Evolutionary conservation across 2,329 filamentous ascomycete genomes (phyloP).

Genomic region (Onygenales sp.): DNA sequence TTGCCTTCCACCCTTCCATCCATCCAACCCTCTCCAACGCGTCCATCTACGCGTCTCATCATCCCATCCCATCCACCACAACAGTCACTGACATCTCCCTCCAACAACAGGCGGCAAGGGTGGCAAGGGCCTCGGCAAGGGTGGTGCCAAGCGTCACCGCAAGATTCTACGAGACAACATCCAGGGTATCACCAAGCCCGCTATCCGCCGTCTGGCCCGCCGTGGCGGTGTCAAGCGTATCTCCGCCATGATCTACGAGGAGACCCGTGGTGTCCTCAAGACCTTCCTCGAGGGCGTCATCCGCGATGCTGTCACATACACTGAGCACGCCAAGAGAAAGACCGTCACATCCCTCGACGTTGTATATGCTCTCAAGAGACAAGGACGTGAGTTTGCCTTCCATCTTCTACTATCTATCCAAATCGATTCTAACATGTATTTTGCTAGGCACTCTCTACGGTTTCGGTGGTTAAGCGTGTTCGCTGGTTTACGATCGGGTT

Average conservation of each 20-base stretch:
- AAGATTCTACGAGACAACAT: slow-evolving; percentile 99
- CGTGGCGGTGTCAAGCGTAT: slow-evolving; percentile 99
- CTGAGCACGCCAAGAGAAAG: slow-evolving; percentile 69
- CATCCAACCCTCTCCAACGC: neutral
- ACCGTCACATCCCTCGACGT: slow-evolving; percentile 49
- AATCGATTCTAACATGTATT: slow-evolving; percentile 6
- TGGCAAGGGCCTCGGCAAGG: slow-evolving; percentile 96
- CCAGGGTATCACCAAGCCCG: slow-evolving; percentile 97
- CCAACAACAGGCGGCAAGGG: slow-evolving; percentile 69
- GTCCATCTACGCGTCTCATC: slow-evolving; percentile 4
- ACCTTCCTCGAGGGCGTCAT: slow-evolving; percentile 77
- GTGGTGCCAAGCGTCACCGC: slow-evolving; percentile 95
- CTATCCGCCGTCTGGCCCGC: slow-evolving; percentile 94
- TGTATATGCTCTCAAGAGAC: slow-evolving; percentile 55
- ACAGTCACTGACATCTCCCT: slow-evolving; percentile 25
- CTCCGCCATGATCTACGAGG: slow-evolving; percentile 85
- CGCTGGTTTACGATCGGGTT: slow-evolving; percentile 2
- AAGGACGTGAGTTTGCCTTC: slow-evolving; percentile 40
- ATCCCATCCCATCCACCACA: slow-evolving; percentile 6
- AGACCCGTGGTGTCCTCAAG: slow-evolving; percentile 74
- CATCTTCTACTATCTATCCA: slow-evolving; percentile 8
- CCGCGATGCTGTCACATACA: slow-evolving; percentile 70
- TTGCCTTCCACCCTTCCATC: slow-evolving; percentile 15
- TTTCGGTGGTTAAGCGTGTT: slow-evolving; percentile 66
- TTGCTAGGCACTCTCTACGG: slow-evolving; percentile 62